Base-by-base conservation (phyloP, 192 early-diverging fungal genomes). In the Coemansia sp. region DNA sequence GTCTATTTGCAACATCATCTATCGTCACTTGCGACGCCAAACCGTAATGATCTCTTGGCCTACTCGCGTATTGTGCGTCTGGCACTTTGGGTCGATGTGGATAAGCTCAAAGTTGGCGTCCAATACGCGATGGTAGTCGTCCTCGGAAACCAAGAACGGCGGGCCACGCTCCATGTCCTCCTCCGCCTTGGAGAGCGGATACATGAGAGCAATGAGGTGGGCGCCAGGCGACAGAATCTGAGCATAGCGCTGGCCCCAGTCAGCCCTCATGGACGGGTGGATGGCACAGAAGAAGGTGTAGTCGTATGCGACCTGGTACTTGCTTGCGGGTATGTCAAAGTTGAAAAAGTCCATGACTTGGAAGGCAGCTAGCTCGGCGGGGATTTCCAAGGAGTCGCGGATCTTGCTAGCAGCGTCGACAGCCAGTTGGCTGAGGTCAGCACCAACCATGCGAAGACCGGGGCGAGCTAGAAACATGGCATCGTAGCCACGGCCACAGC, bases 201-300 rank as follows among this genome's bases (percentile, higher is more conserved):
- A 94, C 88, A 94, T 93, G 52, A 91, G 81, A 18, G 85, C 82
- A 38, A 95, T 86, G 60, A 94, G 79, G 28, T 86, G 65, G 26
- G 90, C 93, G 48, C 86, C 92, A 26, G 77, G 76, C 11, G 69
- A 38, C 55, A 91, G 76, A 69, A 95, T 72, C 55, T 88, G 85
- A 11, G 82, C 77, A 69, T 90, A 89, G 28, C 87, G 82, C 9
- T 34, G 41, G 48, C 88, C 90, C 93, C 92, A 93, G 13, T 65
- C 70, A 1, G 76, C 34, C 6, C 93, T 65, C 62, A 89, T 84
- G 6, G 74, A 68, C 12, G 90, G 90, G 12, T 78, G 81, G 10
- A 95, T 65, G 7, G 92, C 92, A 64, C 93, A 94, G 35, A 94
- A 82, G 71, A 95, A 95, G 81, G 92, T 93, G 69, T 93, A 92